Percentiles rank a stretch among this genome's conserved stretches.
phyloP scores from a whole-genome alignment of 805 yeast species.

The Saccharomycopsis olivae region DNA sequence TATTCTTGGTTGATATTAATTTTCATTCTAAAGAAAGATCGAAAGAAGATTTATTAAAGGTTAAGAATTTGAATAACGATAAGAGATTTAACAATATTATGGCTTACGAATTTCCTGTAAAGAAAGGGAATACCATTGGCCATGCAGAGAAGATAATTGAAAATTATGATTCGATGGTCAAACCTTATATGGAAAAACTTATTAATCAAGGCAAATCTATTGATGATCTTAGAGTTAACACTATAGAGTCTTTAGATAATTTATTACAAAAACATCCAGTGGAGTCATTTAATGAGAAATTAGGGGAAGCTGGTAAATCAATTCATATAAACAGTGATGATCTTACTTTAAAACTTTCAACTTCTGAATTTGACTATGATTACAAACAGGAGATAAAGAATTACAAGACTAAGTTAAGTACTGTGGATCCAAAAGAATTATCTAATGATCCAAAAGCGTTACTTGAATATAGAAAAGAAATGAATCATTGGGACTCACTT shows the following conservation, averaged over 20 bases:
- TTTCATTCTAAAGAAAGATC: background rate
- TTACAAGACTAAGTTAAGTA: slow-evolving; percentile 1
- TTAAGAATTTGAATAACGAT: background rate
- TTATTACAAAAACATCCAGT: slow-evolving; percentile 6
- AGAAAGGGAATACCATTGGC: slow-evolving; percentile 16
- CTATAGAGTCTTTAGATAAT: slow-evolving; percentile 9
- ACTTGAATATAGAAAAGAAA: slow-evolving; percentile 20
- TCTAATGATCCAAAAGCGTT: slow-evolving; percentile 19
- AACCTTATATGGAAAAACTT: slow-evolving; percentile 5
- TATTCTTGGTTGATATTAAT: slow-evolving; percentile 17
- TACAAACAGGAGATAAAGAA: slow-evolving; percentile 2
- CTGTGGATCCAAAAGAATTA: background rate
- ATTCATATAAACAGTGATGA: slow-evolving; percentile 4
- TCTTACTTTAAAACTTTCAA: slow-evolving; percentile 8
- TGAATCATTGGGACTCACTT: slow-evolving; percentile 27
- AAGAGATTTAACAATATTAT: slow-evolving; percentile 8
- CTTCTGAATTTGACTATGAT: slow-evolving; percentile 13
- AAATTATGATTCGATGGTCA: slow-evolving; percentile 10
- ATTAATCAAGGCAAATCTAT: background rate
- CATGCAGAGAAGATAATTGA: slow-evolving; percentile 14
- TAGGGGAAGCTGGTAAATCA: slow-evolving; percentile 5
- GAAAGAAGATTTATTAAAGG: background rate
- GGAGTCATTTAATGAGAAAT: background rate
- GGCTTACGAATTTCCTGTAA: slow-evolving; percentile 14
- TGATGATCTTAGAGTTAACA: slow-evolving; percentile 7